Evolutionary conservation across 2,329 filamentous ascomycete genomes (phyloP).

Genomic region (Microcyclospora pomicola): DNA sequence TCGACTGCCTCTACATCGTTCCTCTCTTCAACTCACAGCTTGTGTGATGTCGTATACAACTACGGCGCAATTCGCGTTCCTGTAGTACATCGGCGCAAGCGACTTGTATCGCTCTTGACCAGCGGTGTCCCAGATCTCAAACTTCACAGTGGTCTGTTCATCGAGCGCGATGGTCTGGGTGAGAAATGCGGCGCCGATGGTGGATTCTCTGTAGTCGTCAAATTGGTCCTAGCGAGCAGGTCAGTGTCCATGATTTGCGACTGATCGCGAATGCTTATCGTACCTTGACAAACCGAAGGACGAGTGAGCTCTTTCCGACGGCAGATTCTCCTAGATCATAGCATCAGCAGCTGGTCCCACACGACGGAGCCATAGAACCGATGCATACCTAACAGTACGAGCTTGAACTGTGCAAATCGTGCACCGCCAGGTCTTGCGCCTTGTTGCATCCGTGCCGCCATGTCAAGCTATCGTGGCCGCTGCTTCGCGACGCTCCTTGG

Average conservation of each 20-base stretch:
- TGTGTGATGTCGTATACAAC: constrained; percentile 99
- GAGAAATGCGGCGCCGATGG: constrained; percentile 94
- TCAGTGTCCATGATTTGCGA: background rate
- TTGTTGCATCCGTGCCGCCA: constrained; percentile 78
- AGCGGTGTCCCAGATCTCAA: constrained; percentile 98
- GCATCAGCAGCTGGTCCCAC: constrained; percentile 22
- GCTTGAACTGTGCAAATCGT: constrained; percentile 97
- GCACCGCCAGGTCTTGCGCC: constrained; percentile 47
- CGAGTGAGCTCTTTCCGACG: constrained; percentile 98
- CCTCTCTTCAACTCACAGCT: constrained; percentile 51
- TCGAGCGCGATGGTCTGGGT: constrained; percentile 98
- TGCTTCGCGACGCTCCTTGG: too few species aligned
- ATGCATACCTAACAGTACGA: constrained; percentile 81
- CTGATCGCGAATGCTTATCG: constrained; percentile 12
- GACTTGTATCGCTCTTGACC: constrained; percentile 99
- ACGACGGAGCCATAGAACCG: background rate
- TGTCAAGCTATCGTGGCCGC: constrained; percentile 25
- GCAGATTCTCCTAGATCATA: constrained; percentile 82
- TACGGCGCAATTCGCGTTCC: constrained; percentile 97
- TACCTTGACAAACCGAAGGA: constrained; percentile 96
- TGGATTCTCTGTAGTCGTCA: constrained; percentile 94
- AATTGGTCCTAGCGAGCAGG: constrained; percentile 69
- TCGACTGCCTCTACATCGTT: background rate
- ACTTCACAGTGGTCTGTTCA: constrained; percentile 97
- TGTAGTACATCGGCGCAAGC: constrained; percentile 97